Evolutionary conservation across 768 basidiomycete species (phyloP).

Genomic region (Lactifluus piperatus): DNA sequence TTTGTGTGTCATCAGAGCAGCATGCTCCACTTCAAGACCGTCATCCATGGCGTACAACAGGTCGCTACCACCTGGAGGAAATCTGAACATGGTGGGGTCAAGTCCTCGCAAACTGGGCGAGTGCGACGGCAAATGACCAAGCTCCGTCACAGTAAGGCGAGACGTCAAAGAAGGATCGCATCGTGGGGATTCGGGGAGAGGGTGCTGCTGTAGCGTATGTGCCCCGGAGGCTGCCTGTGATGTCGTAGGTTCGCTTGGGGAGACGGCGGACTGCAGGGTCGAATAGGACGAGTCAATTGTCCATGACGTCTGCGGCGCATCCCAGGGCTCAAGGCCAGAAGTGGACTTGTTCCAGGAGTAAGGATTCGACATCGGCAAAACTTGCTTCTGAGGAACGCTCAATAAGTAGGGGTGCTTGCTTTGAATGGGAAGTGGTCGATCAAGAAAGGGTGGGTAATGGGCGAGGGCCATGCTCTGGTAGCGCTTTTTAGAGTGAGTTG

Average conservation of each 20-base stretch:
- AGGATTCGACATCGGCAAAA: constrained; percentile 13
- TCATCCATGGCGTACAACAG: constrained; percentile 14
- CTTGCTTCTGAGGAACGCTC: constrained; percentile 1
- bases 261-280: constrained; percentile 17
- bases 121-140: constrained; percentile 8
- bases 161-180: constrained; percentile 14
- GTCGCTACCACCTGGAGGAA: constrained; percentile 7
- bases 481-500: constrained; percentile 13
- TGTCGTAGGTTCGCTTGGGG: constrained; percentile 6
- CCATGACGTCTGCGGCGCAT: constrained; percentile 18
- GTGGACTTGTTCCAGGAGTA: constrained; percentile 17
- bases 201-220: constrained; percentile 12
- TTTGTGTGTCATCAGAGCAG: constrained; percentile 5
- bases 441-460: constrained; percentile 16
- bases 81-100: constrained; percentile 10
- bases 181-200: constrained; percentile 14
- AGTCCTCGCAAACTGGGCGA: constrained; percentile 13
- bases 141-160: constrained; percentile 8
- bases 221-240: constrained; percentile 4
- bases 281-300: constrained; percentile 19
- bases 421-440: constrained; percentile 15
- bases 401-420: constrained; percentile 19
- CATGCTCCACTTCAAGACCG: constrained; percentile 13
- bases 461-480: constrained; percentile 19
- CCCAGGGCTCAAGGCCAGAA: constrained; percentile 9